Percentiles rank a stretch among this genome's conserved stretches.
These are phyloP conservation scores for Phlyctochytrium arcticum DNA, from an alignment of 192 early-diverging fungal species.

Conservation along the genomic window DNA sequence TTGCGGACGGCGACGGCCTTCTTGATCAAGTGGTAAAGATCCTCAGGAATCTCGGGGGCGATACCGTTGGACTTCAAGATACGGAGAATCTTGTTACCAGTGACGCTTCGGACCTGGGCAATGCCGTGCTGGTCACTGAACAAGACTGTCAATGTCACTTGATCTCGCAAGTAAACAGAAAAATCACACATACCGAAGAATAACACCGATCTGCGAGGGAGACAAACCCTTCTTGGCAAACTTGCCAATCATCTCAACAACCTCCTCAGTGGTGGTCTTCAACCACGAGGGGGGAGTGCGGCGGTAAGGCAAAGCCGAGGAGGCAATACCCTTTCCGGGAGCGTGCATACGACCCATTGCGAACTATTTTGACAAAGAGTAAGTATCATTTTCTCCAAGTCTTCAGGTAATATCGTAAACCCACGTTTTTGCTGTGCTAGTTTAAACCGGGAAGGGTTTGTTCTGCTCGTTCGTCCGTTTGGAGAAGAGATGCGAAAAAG, in stretches of 20 bases:
- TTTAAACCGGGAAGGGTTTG: not conserved
- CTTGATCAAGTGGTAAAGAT: conserved; percentile 99
- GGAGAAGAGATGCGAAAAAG: not conserved
- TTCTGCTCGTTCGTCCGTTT: not conserved
- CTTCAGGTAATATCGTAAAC: too few relatives aligned
- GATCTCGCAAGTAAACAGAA: not conserved
- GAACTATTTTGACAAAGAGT: too few relatives aligned
- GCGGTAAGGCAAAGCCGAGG: conserved; percentile 91
- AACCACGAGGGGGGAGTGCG: conserved; percentile 96
- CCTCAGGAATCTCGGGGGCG: conserved; percentile 94
- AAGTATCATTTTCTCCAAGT: too few relatives aligned
- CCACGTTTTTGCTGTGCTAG: too few relatives aligned
- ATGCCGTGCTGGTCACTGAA: conserved; percentile 92
- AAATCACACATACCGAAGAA: conserved; percentile 51
- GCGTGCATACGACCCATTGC: conserved; percentile 74
- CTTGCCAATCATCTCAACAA: conserved; percentile 98
- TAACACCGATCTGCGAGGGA: conserved; percentile 98
- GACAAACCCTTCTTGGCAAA: conserved; percentile 98
- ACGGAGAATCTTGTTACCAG: conserved; percentile 99
- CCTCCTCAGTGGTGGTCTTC: conserved; percentile 96
- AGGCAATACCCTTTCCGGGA: conserved; percentile 94
- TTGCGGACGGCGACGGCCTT: conserved; percentile 99
- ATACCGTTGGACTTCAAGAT: conserved; percentile 97
- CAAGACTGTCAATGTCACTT: not conserved
- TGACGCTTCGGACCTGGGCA: conserved; percentile 93